A percentile compares a stretch with the other conserved stretches of the same genome.
Conservation (phyloP, 164 flowering plant genomes). For the Vitis cinerea region DNA sequence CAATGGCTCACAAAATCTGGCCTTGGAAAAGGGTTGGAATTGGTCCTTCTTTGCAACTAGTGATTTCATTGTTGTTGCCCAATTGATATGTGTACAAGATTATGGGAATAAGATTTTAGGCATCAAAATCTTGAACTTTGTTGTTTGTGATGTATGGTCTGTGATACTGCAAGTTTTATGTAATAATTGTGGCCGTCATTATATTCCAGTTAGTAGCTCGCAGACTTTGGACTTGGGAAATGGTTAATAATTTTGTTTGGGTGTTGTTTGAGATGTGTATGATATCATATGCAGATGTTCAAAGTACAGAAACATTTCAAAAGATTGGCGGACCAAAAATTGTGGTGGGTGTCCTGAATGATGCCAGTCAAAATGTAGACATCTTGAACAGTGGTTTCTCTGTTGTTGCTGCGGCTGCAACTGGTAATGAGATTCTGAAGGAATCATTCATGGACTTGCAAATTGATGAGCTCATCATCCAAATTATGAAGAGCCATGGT, state of each 20-base stretch:
- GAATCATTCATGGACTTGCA: slow-evolving; percentile 80
- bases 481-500: slow-evolving; percentile 35
- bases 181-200: background rate
- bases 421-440: slow-evolving; percentile 87
- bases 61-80: too few species aligned
- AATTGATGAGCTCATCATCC: slow-evolving; percentile 69
- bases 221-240: background rate
- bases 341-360: slow-evolving; percentile 48
- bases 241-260: background rate
- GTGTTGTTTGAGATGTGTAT: background rate
- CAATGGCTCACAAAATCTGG: too few species aligned
- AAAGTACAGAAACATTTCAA: slow-evolving; percentile 62
- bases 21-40: too few species aligned
- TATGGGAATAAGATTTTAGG: too few species aligned
- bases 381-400: slow-evolving; percentile 61
- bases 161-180: too few species aligned
- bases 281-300: slow-evolving; percentile 54
- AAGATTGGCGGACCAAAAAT: slow-evolving; percentile 54
- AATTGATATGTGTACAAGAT: too few species aligned
- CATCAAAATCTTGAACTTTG: too few species aligned
- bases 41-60: too few species aligned
- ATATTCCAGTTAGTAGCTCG: background rate
- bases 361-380: slow-evolving; percentile 30
- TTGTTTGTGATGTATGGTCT: background rate
- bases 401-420: slow-evolving; percentile 84